Base-by-base conservation (phyloP, 805 yeast species). In the Debaryomyces castellii region DNA sequence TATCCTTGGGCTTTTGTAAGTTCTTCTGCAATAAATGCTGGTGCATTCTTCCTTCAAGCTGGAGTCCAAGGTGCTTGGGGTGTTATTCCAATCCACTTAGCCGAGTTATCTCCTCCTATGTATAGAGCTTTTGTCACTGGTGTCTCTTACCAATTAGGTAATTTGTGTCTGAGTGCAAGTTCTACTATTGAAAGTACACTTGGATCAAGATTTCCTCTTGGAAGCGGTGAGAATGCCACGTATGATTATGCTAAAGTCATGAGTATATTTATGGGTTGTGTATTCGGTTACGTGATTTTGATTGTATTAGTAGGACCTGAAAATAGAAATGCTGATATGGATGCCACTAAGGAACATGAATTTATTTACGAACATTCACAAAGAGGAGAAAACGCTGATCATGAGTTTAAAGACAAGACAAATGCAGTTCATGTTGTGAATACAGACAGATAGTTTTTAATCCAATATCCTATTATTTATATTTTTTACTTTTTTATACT, bases 11-110 rank as follows among this genome's bases (percentile, higher is more conserved):
- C 67, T 5, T 65, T 59, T 47, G 49, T 63, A 18, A 43, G 39
- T n/a, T 53, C 57, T 33, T 43, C 57, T 9, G 82, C 74, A 14
- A 74, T 78, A 47, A 76, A 77, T 51, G 84, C 83, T 0, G 84
- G 83, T 50, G 85, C 67, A 1, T 81, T 82, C 60, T 81, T 79
- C 65, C 62, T 82, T 48, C 87, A 82, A 57, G 78, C 78, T 57
- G 78, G 76, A 48, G 86, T 83, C 43, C 86, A 81, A 64, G 87
- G 87, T 55, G 81, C 83, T 22, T 83, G 85, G 83, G 87, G 87
- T 54, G 82, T 81, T 35, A 70, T 78, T 44, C 87, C 87, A 44
- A 71, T 81, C 47, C 85, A 82, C 61, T 65, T 83, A 44, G 70
- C 81, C 3, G 87, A 81, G 62, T 69, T 83, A 50, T 73, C 85